A percentile compares a stretch with the other conserved stretches of the same genome.
phyloP scores from a whole-genome alignment of 2,329 filamentous ascomycete genomes.

The Metarhizium guizhouense region DNA sequence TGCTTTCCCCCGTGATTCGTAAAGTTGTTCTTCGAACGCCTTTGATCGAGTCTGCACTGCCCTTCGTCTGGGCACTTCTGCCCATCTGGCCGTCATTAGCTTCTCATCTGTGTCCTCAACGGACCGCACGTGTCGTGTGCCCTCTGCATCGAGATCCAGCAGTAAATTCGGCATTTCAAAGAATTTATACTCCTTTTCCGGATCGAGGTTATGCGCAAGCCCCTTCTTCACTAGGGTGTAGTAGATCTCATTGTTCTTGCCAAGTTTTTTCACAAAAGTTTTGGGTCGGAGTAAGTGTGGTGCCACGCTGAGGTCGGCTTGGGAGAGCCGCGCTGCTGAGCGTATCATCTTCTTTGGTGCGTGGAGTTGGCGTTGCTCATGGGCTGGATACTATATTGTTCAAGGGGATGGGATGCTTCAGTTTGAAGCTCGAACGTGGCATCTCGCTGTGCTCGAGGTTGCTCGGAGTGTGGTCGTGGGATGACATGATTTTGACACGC shows the following conservation, averaged over 20 bases:
- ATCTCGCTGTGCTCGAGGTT: background rate
- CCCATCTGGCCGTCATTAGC: conserved; percentile 21
- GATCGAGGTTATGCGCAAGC: conserved; percentile 4
- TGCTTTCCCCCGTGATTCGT: conserved; percentile 16
- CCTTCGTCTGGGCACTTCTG: conserved; percentile 11
- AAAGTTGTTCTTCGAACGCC: conserved; percentile 20
- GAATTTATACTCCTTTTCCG: conserved; percentile 15
- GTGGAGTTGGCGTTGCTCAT: background rate
- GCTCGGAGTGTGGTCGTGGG: background rate
- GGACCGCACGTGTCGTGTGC: conserved; percentile 32
- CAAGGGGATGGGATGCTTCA: background rate
- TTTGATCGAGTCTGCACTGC: conserved; percentile 17
- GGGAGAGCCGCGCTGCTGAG: conserved; percentile 7
- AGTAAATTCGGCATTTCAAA: conserved; percentile 33
- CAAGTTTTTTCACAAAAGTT: conserved; percentile 15
- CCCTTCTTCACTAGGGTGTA: conserved; percentile 17
- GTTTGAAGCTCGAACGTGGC: background rate
- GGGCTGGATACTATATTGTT: background rate
- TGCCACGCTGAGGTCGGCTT: background rate
- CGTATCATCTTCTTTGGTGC: conserved; percentile 9
- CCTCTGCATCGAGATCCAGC: conserved; percentile 44
- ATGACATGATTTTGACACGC: background rate
- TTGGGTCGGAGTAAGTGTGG: conserved; percentile 11
- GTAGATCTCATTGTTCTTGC: conserved; percentile 16
- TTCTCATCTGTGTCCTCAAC: conserved; percentile 28